Evolutionary conservation across 805 yeast species (phyloP), one percentile per base, ranked within the genome.

Genomic region (Saccharomycopsis capsularis): DNA sequence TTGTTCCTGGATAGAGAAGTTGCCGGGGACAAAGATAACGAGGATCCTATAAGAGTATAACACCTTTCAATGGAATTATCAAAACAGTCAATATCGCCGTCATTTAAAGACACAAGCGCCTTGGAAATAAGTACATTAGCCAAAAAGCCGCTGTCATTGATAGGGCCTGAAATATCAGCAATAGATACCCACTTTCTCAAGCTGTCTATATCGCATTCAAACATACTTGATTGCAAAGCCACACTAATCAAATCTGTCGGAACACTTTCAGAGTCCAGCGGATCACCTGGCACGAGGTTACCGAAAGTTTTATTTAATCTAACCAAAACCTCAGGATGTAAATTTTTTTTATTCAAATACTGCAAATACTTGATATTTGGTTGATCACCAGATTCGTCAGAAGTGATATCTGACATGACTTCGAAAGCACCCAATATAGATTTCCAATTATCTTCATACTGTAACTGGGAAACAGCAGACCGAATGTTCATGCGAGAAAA

Each of bases 371-470:
- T 79, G 13, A 61, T 46, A 41, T 63, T 54, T 23, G 55, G 9
- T 7, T 34, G 27, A 11, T 44, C 48, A 11, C 16, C 39, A 34
- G 13, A 11, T 7, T 7, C 11, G 7, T 7, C 7, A 7, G 13
- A 27, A 7, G 63, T 52, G 36, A 60, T 56, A 13, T 68, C 70
- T 2, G 85, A 78, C 40, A 84, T 64, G 0, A 82, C 85, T 41
- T 81, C 81, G 56, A 87, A 82, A 34, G 96, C 87, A 53, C 86
- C 89, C 54, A 87, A 85, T 0, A 96, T 95, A 57, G 87, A 74
- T 37, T 79, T 73, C 95, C 96, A 89, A 57, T 83, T 83, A 37
- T 85, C 88, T 43, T 86, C 81, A 56, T 85, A 89, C 56, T 88
- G 93, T 46, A 91, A 79, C 50, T 87, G 87, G 4, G 81, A 70